Percentiles rank a stretch among this genome's conserved stretches.
Evolutionary conservation across 2,329 filamentous ascomycete genomes (phyloP).

Genomic region (Fusarium sp.): DNA sequence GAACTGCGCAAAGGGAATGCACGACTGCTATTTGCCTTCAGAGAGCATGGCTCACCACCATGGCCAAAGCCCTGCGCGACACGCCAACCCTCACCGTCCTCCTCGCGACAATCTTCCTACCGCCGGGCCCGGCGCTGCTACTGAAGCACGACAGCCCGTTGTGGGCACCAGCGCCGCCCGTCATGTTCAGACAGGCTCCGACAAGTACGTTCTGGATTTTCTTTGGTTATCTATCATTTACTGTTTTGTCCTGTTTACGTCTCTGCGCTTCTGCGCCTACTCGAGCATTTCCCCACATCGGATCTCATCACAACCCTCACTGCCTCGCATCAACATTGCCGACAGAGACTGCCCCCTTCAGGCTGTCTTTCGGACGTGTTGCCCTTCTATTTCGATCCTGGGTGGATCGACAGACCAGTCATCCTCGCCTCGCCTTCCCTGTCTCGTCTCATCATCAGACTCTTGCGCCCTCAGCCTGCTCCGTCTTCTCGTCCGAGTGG

Average conservation of each 20-base stretch:
- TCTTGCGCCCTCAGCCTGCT: slow-evolving; percentile 37
- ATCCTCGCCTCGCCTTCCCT: slow-evolving; percentile 35
- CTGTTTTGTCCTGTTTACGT: slow-evolving; percentile 13
- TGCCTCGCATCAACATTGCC: slow-evolving; percentile 11
- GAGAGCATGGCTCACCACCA: slow-evolving; percentile 73
- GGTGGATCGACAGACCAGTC: slow-evolving; percentile 42
- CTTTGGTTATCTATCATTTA: slow-evolving; percentile 7
- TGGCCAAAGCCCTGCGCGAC: slow-evolving; percentile 70
- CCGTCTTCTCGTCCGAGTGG: slow-evolving; percentile 40
- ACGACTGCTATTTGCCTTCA: slow-evolving; percentile 74
- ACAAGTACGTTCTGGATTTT: slow-evolving; percentile 67
- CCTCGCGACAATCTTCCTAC: slow-evolving; percentile 69
- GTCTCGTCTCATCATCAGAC: slow-evolving; percentile 37
- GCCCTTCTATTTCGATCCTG: slow-evolving; percentile 14
- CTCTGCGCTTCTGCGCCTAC: slow-evolving; percentile 7
- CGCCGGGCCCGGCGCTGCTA: slow-evolving; percentile 63
- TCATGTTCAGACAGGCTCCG: slow-evolving; percentile 63
- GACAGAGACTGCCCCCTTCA: slow-evolving; percentile 4
- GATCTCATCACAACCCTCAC: slow-evolving; percentile 14
- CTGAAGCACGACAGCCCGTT: slow-evolving; percentile 62
- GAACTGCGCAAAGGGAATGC: slow-evolving; percentile 75
- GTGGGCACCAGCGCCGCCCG: slow-evolving; percentile 62
- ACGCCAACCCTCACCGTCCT: slow-evolving; percentile 63
- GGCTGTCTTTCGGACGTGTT: background rate
- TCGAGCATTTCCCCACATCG: slow-evolving; percentile 7